These are phyloP conservation scores for Dalbergia cultrata DNA, from an alignment of 306 rosid genomes.

Conservation along the genomic window DNA sequence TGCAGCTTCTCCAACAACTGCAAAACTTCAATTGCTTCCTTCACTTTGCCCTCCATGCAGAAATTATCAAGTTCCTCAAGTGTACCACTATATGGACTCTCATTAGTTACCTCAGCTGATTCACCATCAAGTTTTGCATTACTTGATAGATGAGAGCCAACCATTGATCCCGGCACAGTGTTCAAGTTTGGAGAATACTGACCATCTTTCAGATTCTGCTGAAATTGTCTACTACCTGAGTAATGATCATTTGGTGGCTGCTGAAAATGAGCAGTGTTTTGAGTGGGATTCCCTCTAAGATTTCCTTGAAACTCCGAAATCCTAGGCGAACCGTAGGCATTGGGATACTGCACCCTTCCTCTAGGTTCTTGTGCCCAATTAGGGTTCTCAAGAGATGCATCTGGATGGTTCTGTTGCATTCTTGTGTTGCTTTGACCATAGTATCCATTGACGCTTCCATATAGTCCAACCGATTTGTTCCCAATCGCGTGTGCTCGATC, in stretches of 20 bases:
- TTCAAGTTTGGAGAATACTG: slow-evolving; percentile 50
- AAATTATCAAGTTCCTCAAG: slow-evolving; percentile 69
- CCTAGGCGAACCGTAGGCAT: slow-evolving; percentile 42
- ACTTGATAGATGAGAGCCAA: slow-evolving; percentile 48
- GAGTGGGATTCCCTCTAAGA: slow-evolving; percentile 30
- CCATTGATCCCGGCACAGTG: slow-evolving; percentile 44
- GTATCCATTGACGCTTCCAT: slow-evolving; percentile 12
- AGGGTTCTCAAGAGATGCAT: slow-evolving; percentile 37
- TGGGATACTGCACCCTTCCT: slow-evolving; percentile 45
- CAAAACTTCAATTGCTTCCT: slow-evolving; percentile 78
- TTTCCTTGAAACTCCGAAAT: slow-evolving; percentile 50
- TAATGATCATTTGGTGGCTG: slow-evolving; percentile 38
- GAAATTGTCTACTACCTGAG: slow-evolving; percentile 52
- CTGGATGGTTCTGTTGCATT: slow-evolving; percentile 37
- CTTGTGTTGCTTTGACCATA: slow-evolving; percentile 12
- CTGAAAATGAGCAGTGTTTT: slow-evolving; percentile 43
- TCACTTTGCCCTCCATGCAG: slow-evolving; percentile 74
- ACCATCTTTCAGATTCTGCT: slow-evolving; percentile 39
- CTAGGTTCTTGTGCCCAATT: slow-evolving; percentile 43
- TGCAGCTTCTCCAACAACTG: slow-evolving; percentile 55
- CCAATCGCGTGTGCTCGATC: slow-evolving; percentile 26
- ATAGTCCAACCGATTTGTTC: slow-evolving; percentile 13
- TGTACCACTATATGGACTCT: slow-evolving; percentile 49
- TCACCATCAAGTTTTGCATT: slow-evolving; percentile 45
- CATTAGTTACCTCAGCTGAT: slow-evolving; percentile 44